Evolutionary conservation across 2,329 filamentous ascomycete genomes (phyloP), one percentile per base, ranked within the genome.

Genomic region (Emericellopsis atlantica): DNA sequence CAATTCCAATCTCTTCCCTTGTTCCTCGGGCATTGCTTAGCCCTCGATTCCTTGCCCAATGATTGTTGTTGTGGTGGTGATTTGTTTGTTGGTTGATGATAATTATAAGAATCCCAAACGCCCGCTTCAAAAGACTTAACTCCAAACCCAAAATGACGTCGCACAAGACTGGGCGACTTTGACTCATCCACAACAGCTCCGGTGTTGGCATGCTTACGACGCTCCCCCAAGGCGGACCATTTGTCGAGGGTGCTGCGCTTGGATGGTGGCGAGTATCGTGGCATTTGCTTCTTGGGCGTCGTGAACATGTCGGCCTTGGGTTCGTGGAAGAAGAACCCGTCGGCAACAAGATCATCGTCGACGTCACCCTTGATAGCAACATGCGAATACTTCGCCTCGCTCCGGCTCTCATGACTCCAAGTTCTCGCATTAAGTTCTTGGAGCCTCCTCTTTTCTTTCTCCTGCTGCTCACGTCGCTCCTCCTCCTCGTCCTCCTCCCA

Each of bases 401-500:
- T 62, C 53, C 72, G 74, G 61, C 76, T 85, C 58, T 84, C 82
- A 48, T 84, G 83, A 55, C 84, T 89, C 81, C 81, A 89, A 42
- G 81, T 84, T 48, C 83, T 74, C 42, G 81, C 76, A 56, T 87
- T 86, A 53, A 83, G 70, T 56, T 79, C 67, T 29, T 29, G 26
- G 26, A 29, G 26, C 12, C 26, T 29, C 26, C 9, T 12, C 61
- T 81, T 75, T 22, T 83, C 63, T 32, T 51, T 44, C 40, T 52
- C 49, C 56, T 81, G 75, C 47, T 73, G 74, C 54, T 81, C 76
- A 51, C 81, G 74, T 50, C 84, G 76, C 46, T 83, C 79, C 48
- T 84, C 80, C 54, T 92, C 88, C 36, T 70, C 67, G 41, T 96
- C 90, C 59, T 96, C 90, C 44, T 96, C 90, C 82, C 88, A 95